These are phyloP conservation scores for Botrytis fabae DNA, from an alignment of 2,329 filamentous ascomycete genomes.

Conservation along the genomic window DNA sequence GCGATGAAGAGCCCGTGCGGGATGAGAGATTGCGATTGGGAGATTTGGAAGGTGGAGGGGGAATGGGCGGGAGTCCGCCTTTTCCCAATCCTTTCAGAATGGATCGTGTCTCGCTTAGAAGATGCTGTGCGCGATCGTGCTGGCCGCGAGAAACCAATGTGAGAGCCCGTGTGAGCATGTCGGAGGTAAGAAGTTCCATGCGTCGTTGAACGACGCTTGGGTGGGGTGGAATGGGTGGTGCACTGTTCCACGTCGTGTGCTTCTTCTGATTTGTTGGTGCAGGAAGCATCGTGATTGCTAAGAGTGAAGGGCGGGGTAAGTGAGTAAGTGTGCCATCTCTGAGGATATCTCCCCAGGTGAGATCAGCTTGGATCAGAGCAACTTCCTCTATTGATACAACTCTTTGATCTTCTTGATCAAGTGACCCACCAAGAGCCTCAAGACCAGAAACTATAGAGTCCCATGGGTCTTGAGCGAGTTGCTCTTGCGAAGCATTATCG, in stretches of 20 bases:
- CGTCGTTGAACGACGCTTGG: conserved; percentile 92
- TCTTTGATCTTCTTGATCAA: conserved; percentile 83
- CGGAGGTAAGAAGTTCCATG: conserved; percentile 96
- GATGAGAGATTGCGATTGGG: conserved; percentile 21
- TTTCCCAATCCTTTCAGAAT: conserved; percentile 96
- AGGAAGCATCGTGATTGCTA: conserved; percentile 95
- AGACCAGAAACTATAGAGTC: conserved; percentile 94
- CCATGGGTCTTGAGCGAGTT: conserved; percentile 91
- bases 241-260: conserved; percentile 61
- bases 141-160: conserved; percentile 89
- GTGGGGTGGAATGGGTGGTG: conserved; percentile 88
- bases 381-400: conserved; percentile 88
- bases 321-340: conserved; percentile 85
- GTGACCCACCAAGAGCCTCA: conserved; percentile 84
- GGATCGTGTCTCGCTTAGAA: conserved; percentile 88
- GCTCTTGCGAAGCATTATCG: conserved; percentile 76
- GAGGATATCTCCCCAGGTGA: conserved; percentile 90
- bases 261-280: conserved; percentile 57
- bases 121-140: conserved; percentile 88
- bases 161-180: conserved; percentile 92
- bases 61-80: conserved; percentile 87
- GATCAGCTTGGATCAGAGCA: conserved; percentile 89
- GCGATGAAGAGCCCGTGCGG: conserved; percentile 31
- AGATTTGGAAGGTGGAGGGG: conserved; percentile 53
- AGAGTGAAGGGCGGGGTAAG: conserved; percentile 81